A percentile compares a stretch with the other conserved stretches of the same genome.
These are phyloP conservation scores for Copromyces sp. DNA, from an alignment of 495 filamentous ascomycete species.

Conservation along the genomic window DNA sequence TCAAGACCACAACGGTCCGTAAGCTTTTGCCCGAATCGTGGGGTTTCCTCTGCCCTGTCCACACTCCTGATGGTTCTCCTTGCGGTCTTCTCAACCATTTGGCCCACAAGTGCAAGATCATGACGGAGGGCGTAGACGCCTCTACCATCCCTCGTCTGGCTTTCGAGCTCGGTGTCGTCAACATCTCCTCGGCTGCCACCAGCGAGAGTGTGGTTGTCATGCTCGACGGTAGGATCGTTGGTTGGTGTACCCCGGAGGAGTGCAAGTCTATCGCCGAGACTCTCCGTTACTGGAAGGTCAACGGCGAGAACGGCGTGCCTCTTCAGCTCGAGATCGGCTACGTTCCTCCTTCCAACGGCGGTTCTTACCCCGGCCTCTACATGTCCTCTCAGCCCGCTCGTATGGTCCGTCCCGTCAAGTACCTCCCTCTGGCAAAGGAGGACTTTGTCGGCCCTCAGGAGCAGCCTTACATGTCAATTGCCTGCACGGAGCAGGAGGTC, in stretches of 20 bases:
- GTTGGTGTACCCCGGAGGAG: constrained; percentile 78
- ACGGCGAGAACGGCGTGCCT: constrained; percentile 76
- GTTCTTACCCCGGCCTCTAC: constrained; percentile 92
- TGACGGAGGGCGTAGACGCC: constrained; percentile 58
- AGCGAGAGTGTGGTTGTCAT: constrained; percentile 79
- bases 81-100: constrained; percentile 94
- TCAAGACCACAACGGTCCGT: constrained; percentile 94
- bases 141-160: constrained; percentile 62
- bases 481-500: constrained; percentile 73
- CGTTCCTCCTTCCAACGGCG: constrained; percentile 72
- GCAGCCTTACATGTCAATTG: constrained; percentile 97
- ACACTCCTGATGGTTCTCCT: constrained; percentile 91
- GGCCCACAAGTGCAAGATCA: constrained; percentile 87
- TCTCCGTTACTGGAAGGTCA: constrained; percentile 90
- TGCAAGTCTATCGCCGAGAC: constrained; percentile 70
- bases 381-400: constrained; percentile 76
- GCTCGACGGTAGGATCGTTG: constrained; percentile 80
- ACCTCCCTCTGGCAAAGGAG: constrained; percentile 70
- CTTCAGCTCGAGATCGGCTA: constrained; percentile 82
- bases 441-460: constrained; percentile 90
- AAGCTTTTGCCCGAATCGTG: constrained; percentile 94
- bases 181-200: constrained; percentile 60
- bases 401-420: constrained; percentile 88
- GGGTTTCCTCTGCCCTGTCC: constrained; percentile 94
- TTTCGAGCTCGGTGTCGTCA: constrained; percentile 64